Conservation (phyloP, 2,329 filamentous ascomycete genomes). For the Lasiodiplodia hormozganensis region DNA sequence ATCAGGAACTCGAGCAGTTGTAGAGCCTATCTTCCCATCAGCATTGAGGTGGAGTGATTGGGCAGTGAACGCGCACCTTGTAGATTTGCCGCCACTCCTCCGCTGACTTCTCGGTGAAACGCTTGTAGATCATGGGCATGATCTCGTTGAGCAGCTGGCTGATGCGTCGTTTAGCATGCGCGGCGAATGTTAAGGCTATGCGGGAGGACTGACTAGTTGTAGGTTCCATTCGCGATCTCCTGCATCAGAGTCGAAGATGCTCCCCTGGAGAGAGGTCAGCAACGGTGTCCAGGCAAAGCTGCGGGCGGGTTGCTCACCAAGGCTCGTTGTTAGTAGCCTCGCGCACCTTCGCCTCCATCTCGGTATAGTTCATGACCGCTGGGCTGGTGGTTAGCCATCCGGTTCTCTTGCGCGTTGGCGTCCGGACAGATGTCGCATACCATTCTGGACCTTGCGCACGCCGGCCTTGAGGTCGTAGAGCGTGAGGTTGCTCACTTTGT, state of each 20-base stretch:
- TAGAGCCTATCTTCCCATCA: conserved; percentile 61
- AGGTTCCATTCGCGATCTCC: conserved; percentile 96
- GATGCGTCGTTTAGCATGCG: conserved; percentile 30
- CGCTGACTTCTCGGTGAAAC: conserved; percentile 96
- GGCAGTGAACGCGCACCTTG: conserved; percentile 66
- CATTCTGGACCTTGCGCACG: conserved; percentile 96
- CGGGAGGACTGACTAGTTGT: conserved; percentile 80
- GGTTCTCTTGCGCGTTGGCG: background rate
- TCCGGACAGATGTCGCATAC: conserved; percentile 57
- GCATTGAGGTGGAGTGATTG: background rate
- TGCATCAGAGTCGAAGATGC: conserved; percentile 90
- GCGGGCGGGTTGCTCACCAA: conserved; percentile 76
- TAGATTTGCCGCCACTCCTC: conserved; percentile 99
- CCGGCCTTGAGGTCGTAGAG: conserved; percentile 96
- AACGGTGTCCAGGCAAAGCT: conserved; percentile 45
- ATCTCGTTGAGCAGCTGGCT: conserved; percentile 98
- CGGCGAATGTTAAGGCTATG: background rate
- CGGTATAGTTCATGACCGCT: conserved; percentile 98
- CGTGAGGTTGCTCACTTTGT: conserved; percentile 87
- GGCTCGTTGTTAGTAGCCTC: conserved; percentile 99
- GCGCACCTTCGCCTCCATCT: conserved; percentile 83
- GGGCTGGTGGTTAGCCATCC: conserved; percentile 38
- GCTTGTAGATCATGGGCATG: conserved; percentile 99
- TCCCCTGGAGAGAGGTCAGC: conserved; percentile 47
- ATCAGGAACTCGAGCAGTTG: conserved; percentile 96